Conservation (phyloP, 805 yeast genomes). For the Sugiyamaella lignohabitans region DNA sequence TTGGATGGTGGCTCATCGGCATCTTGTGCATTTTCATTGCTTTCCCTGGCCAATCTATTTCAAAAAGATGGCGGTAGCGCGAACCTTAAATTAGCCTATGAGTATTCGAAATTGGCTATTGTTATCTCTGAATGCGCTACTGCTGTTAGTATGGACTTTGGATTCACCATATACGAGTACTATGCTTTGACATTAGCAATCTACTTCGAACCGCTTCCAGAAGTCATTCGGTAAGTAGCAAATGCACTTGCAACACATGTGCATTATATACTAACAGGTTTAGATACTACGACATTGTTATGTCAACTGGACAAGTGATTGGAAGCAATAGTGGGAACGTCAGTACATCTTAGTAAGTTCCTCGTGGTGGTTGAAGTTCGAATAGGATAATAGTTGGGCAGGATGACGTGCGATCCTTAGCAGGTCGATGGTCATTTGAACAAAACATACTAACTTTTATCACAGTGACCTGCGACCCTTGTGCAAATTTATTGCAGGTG, state of each 20-base stretch:
- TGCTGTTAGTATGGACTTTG: slow-evolving; percentile 33
- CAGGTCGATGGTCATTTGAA: too few relatives aligned
- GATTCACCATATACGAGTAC: slow-evolving; percentile 37
- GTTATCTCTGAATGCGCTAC: slow-evolving; percentile 32
- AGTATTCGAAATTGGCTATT: slow-evolving; percentile 38
- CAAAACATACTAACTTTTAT: slow-evolving; percentile 3
- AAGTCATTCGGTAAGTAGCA: slow-evolving; percentile 30
- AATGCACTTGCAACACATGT: background rate
- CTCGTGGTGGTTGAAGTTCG: too few relatives aligned
- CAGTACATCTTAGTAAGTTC: slow-evolving; percentile 19
- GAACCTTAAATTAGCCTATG: slow-evolving; percentile 36
- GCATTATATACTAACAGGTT: background rate
- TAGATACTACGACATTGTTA: slow-evolving; percentile 22
- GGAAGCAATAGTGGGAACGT: slow-evolving; percentile 22
- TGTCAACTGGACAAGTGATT: slow-evolving; percentile 22
- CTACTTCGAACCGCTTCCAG: slow-evolving; percentile 37
- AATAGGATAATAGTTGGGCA: too few relatives aligned
- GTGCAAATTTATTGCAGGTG: slow-evolving; percentile 23
- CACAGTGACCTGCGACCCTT: slow-evolving; percentile 21
- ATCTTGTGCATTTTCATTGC: slow-evolving; percentile 35
- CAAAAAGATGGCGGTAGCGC: slow-evolving; percentile 29
- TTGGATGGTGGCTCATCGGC: slow-evolving; percentile 38
- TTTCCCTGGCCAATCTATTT: slow-evolving; percentile 34
- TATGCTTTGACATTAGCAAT: slow-evolving; percentile 40
- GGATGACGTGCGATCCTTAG: too few relatives aligned